phyloP scores from a whole-genome alignment of 2,329 filamentous ascomycete species.

The Clonostachys sp. region DNA sequence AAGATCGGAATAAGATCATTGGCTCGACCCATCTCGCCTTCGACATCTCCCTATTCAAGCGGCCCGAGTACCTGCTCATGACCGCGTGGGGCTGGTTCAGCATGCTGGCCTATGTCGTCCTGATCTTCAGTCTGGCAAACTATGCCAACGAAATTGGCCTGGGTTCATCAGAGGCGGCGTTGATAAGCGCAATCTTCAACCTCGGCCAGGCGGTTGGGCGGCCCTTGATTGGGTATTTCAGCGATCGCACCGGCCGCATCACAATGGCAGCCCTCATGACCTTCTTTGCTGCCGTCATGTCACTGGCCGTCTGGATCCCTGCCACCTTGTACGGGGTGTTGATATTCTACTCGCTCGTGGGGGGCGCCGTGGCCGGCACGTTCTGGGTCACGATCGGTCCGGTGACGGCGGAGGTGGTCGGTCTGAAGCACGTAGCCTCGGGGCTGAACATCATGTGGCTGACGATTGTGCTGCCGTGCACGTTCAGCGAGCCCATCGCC shows the following conservation, averaged over 20 bases:
- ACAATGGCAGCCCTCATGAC: slow-evolving; percentile 68
- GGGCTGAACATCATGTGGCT: slow-evolving; percentile 69
- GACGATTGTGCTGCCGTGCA: slow-evolving; percentile 64
- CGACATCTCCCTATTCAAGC: slow-evolving; percentile 56
- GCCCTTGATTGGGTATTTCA: slow-evolving; percentile 68
- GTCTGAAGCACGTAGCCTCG: slow-evolving; percentile 63
- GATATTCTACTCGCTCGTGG: slow-evolving; percentile 67
- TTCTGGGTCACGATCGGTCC: slow-evolving; percentile 68
- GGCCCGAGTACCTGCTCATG: slow-evolving; percentile 59
- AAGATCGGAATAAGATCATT: slow-evolving; percentile 68
- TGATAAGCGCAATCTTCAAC: slow-evolving; percentile 72
- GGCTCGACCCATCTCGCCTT: slow-evolving; percentile 65
- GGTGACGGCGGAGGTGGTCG: slow-evolving; percentile 70
- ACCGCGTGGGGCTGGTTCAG: slow-evolving; percentile 66
- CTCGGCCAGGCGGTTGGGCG: slow-evolving; percentile 62
- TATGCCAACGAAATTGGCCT: slow-evolving; percentile 68
- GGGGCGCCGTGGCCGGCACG: slow-evolving; percentile 66
- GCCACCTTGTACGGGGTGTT: slow-evolving; percentile 59
- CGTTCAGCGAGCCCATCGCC: slow-evolving; percentile 63
- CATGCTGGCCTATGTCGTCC: slow-evolving; percentile 69
- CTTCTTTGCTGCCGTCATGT: slow-evolving; percentile 57
- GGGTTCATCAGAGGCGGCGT: slow-evolving; percentile 59
- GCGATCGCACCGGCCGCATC: slow-evolving; percentile 64
- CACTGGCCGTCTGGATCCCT: slow-evolving; percentile 70
- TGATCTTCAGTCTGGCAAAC: slow-evolving; percentile 73